These are phyloP conservation scores for Nicotiana paniculata DNA, from an alignment of 257 asterid species.

Conservation along the genomic window DNA sequence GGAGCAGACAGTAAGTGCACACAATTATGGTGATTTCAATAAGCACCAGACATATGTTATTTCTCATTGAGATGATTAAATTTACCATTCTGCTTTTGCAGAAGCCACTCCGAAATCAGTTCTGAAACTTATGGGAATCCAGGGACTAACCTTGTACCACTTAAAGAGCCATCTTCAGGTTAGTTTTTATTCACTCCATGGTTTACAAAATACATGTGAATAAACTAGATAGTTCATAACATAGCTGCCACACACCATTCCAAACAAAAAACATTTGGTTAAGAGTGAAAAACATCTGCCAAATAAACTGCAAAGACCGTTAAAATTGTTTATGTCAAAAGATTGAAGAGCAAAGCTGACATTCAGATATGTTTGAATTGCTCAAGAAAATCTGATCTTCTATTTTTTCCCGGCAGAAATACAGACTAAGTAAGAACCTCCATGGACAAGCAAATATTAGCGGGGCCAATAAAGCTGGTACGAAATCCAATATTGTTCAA, in stretches of 20 bases:
- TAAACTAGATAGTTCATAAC: not conserved
- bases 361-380: not conserved
- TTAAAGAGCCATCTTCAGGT: conserved; percentile 98
- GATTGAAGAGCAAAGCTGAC: not conserved
- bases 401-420: conserved; percentile 49
- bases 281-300: not conserved
- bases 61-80: conserved; percentile 22
- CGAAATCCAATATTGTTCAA: conserved; percentile 19
- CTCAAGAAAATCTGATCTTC: conserved; percentile 3
- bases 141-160: conserved; percentile 85
- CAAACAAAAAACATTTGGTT: not conserved
- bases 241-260: not conserved
- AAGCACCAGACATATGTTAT: conserved; percentile 12
- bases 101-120: conserved; percentile 99
- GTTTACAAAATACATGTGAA: not conserved
- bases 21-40: not conserved
- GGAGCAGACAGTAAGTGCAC: conserved; percentile 93
- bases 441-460: conserved; percentile 59
- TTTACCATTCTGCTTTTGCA: conserved; percentile 30
- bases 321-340: not conserved
- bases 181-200: conserved; percentile 5
- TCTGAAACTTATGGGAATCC: conserved; percentile 92
- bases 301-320: not conserved
- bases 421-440: conserved; percentile 79
- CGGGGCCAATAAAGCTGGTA: conserved; percentile 67